Percentiles rank a stretch among this genome's conserved stretches.
Conservation (phyloP, 2,329 filamentous ascomycete genomes). For the Fusarium sp. region DNA sequence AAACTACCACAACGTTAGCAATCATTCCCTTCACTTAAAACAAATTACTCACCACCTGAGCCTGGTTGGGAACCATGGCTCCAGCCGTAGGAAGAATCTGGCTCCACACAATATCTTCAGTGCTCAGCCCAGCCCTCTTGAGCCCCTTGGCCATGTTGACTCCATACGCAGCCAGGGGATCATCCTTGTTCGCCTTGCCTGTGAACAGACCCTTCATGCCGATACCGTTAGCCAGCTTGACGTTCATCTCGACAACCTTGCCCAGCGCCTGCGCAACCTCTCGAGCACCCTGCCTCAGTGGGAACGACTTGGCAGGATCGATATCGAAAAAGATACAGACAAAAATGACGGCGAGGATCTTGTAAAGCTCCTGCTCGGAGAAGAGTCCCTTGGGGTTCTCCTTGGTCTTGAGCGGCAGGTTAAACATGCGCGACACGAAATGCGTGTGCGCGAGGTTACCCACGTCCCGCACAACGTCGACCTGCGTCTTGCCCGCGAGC, state of each 20-base stretch:
- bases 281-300: constrained; percentile 68
- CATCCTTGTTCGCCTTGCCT: constrained; percentile 62
- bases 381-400: constrained; percentile 70
- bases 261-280: constrained; percentile 70
- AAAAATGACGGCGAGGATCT: constrained; percentile 74
- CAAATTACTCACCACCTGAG: constrained; percentile 68
- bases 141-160: constrained; percentile 73
- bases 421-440: constrained; percentile 73
- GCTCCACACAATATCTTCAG: constrained; percentile 76
- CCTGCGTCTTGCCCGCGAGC: constrained; percentile 66
- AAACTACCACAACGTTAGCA: constrained; percentile 62
- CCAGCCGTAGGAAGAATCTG: constrained; percentile 76
- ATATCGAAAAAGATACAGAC: constrained; percentile 73
- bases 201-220: constrained; percentile 62
- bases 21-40: background rate
- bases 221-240: constrained; percentile 66
- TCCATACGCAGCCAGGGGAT: constrained; percentile 72
- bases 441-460: constrained; percentile 75
- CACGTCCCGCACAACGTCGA: constrained; percentile 78
- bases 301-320: constrained; percentile 75
- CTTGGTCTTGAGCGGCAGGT: constrained; percentile 73
- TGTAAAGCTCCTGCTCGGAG: constrained; percentile 67
- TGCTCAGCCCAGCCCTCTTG: constrained; percentile 70
- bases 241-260: constrained; percentile 70
- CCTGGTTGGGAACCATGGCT: constrained; percentile 77